Evolutionary conservation across 2,329 filamentous ascomycete genomes (phyloP).

Genomic region (Albophoma yamanashiensis): DNA sequence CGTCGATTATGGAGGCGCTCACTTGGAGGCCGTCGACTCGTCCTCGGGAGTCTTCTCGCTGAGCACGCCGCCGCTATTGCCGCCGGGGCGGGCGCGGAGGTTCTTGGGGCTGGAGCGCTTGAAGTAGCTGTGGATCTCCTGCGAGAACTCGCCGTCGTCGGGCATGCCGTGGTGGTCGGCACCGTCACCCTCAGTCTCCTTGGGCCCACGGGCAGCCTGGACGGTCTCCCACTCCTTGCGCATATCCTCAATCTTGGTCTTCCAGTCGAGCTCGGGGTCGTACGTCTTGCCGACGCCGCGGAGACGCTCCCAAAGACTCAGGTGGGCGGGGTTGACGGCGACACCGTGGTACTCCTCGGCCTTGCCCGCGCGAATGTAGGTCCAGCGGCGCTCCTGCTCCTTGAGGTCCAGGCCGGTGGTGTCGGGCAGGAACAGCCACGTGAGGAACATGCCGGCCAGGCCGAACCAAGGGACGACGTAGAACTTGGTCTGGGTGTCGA

Average conservation of each 20-base stretch:
- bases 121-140: slow-evolving; percentile 46
- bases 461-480: slow-evolving; percentile 94
- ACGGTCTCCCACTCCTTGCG: slow-evolving; percentile 48
- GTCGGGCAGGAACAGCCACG: slow-evolving; percentile 82
- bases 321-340: slow-evolving; percentile 79
- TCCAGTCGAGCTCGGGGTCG: slow-evolving; percentile 71
- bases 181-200: slow-evolving; percentile 31
- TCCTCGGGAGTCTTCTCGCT: slow-evolving; percentile 16
- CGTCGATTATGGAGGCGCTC: neutral
- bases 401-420: slow-evolving; percentile 94
- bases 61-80: slow-evolving; percentile 5
- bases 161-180: slow-evolving; percentile 21
- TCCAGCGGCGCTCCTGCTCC: slow-evolving; percentile 92
- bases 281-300: slow-evolving; percentile 72
- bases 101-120: slow-evolving; percentile 25
- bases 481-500: slow-evolving; percentile 74
- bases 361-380: slow-evolving; percentile 69
- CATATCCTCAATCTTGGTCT: slow-evolving; percentile 79
- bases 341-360: slow-evolving; percentile 84
- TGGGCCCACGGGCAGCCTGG: slow-evolving; percentile 34
- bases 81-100: slow-evolving; percentile 4
- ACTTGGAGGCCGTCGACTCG: slow-evolving; percentile 6
- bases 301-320: slow-evolving; percentile 80
- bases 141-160: slow-evolving; percentile 39
- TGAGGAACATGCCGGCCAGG: slow-evolving; percentile 74